phyloP scores from a whole-genome alignment of 495 filamentous ascomycete genomes.

The Podospora fimiseda region DNA sequence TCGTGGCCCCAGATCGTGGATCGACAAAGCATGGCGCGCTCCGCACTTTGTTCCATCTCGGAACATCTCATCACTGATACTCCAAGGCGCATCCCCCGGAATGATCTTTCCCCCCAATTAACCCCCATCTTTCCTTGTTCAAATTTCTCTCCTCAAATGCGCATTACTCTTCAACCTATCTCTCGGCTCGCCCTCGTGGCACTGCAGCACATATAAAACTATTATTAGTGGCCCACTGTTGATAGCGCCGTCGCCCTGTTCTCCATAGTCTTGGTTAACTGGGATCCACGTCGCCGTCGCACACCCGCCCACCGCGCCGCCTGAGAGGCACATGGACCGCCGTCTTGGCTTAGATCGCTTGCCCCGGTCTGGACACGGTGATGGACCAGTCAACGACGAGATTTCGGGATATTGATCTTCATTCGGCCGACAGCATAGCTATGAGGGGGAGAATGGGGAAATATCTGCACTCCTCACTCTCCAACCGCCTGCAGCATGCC shows the following conservation, averaged over 20 bases:
- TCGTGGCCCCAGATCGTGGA: too few species aligned
- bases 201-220: neutral
- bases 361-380: neutral
- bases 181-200: neutral
- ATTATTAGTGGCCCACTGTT: neutral
- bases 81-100: neutral
- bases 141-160: neutral
- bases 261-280: neutral
- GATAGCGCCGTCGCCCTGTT: neutral
- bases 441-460: too few species aligned
- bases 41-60: too few species aligned
- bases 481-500: too few species aligned
- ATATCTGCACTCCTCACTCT: neutral
- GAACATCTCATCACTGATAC: neutral
- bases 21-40: too few species aligned
- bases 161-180: neutral
- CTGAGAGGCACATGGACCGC: neutral
- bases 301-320: neutral
- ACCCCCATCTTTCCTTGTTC: neutral
- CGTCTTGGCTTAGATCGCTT: neutral
- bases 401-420: neutral
- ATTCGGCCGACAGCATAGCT: neutral
- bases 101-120: neutral
- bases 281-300: neutral
- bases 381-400: neutral